Evolutionary conservation across 192 early-diverging fungal genomes (phyloP).

Genomic region (Coemansia sp.): DNA sequence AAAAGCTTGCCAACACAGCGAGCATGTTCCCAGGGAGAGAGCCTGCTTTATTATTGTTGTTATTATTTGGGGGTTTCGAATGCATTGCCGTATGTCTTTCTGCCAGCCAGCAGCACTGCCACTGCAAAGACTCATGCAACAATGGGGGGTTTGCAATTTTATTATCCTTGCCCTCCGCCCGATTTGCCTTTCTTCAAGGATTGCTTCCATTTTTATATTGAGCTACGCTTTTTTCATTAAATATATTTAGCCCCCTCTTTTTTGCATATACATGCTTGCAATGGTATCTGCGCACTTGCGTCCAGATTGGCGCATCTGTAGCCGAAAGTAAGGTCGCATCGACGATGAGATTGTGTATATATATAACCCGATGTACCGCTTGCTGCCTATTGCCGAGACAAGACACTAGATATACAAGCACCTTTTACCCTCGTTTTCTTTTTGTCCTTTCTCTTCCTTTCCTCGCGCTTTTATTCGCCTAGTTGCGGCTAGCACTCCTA

Average conservation of each 20-base stretch:
- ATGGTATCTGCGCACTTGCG: background rate
- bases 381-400: background rate
- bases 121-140: slow-evolving; percentile 39
- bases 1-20: background rate
- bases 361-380: background rate
- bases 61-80: background rate
- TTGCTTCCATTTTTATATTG: background rate
- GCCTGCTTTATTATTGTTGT: slow-evolving; percentile 1
- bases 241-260: background rate
- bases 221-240: slow-evolving; percentile 5
- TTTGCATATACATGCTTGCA: background rate
- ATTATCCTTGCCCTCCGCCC: slow-evolving; percentile 25
- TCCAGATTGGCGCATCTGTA: background rate
- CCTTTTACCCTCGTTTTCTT: background rate
- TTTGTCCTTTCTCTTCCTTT: background rate
- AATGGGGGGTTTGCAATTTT: slow-evolving; percentile 27
- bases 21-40: background rate
- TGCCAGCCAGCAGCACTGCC: slow-evolving; percentile 12
- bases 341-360: background rate
- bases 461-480: background rate
- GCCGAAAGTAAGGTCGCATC: background rate
- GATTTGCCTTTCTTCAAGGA: slow-evolving; percentile 3
- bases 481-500: background rate
- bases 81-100: background rate
- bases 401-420: background rate